phyloP scores from a whole-genome alignment of 495 filamentous ascomycete species.

The Achaetomiella virescens region DNA sequence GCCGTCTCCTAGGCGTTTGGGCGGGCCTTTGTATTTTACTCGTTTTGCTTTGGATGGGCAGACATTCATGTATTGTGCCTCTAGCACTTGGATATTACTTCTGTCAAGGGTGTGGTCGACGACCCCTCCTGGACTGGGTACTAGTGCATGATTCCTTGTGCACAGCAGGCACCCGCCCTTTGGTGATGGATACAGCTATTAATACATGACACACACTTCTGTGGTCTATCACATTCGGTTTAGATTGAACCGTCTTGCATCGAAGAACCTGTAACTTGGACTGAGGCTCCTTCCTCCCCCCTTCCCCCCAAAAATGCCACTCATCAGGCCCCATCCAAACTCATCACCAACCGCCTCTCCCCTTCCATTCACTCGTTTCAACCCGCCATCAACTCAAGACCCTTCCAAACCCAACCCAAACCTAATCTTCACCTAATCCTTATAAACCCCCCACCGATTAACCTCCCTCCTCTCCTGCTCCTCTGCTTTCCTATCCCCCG shows the following conservation, averaged over 20 bases:
- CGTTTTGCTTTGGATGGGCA: background rate
- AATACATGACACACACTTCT: no score
- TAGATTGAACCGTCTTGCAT: no score
- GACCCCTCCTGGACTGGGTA: no score
- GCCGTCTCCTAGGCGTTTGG: conserved; percentile 38
- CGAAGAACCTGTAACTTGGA: no score
- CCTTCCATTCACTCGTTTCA: background rate
- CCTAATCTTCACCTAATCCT: conserved; percentile 8
- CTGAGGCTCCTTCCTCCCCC: no score
- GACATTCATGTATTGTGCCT: background rate
- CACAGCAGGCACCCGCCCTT: no score
- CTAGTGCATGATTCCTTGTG: no score
- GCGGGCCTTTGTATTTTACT: background rate
- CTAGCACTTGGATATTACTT: background rate
- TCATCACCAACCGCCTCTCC: background rate
- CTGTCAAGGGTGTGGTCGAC: background rate
- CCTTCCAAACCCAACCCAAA: background rate
- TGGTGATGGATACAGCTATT: no score
- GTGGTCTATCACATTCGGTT: no score
- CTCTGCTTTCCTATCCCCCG: conserved; percentile 51
- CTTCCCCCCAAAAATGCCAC: no score
- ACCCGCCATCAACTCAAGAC: background rate
- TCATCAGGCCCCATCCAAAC: no score
- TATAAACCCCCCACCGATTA: conserved; percentile 43
- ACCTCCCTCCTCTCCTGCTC: conserved; percentile 35